Conservation (phyloP, 306 rosid species). For the cucumber (Cucumis sativus) region DNA sequence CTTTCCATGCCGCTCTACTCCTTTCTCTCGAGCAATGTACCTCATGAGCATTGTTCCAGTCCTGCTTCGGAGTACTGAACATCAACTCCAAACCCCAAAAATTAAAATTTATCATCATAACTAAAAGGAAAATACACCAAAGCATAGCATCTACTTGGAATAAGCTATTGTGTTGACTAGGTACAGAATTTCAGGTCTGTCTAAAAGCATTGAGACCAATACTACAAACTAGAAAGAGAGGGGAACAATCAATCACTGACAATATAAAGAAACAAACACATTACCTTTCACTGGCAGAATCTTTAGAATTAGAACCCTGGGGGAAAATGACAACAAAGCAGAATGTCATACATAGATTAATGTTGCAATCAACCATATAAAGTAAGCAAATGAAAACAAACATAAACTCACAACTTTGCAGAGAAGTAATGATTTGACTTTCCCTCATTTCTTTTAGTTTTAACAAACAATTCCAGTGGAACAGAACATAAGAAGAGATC, state of each 20-base stretch:
- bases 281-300: neutral
- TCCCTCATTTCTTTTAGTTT: neutral
- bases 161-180: neutral
- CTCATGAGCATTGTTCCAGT: constrained; percentile 35
- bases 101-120: neutral
- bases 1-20: constrained; percentile 67
- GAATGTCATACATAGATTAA: neutral
- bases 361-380: neutral
- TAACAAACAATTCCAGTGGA: neutral
- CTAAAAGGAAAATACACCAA: neutral
- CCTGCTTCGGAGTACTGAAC: constrained; percentile 33
- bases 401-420: neutral
- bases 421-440: neutral
- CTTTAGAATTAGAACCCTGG: neutral
- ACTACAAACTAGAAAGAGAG: neutral
- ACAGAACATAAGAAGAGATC: neutral
- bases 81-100: constrained; percentile 1
- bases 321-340: neutral
- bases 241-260: neutral
- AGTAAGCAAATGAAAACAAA: neutral
- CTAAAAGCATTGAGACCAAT: neutral
- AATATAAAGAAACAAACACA: neutral
- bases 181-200: neutral
- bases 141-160: neutral
- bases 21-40: constrained; percentile 90